phyloP scores from a whole-genome alignment of 768 basidiomycete species.

The Porphyrellus cyaneotinctus region DNA sequence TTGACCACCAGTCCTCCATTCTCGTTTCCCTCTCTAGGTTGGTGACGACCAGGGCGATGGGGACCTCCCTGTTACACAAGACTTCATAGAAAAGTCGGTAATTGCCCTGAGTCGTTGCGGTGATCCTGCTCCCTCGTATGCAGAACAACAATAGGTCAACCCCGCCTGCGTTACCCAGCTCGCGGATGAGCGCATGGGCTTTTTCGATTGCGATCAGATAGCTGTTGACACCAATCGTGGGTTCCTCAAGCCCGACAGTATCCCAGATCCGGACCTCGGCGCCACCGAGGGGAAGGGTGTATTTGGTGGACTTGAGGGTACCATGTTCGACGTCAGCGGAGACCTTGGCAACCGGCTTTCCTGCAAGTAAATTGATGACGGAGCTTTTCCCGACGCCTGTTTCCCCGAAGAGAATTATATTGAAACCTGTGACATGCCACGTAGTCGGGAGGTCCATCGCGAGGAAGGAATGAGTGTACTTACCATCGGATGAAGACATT shows the following conservation, averaged over 20 bases:
- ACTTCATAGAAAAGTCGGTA: conserved; percentile 39
- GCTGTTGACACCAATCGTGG: conserved; percentile 25
- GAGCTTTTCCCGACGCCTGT: conserved; percentile 41
- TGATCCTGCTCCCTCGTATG: conserved; percentile 33
- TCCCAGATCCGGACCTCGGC: conserved; percentile 25
- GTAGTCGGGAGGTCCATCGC: neutral
- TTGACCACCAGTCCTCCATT: conserved; percentile 37
- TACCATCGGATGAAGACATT: conserved; percentile 22
- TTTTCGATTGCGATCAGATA: conserved; percentile 30
- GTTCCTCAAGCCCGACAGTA: conserved; percentile 30
- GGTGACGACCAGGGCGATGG: conserved; percentile 38
- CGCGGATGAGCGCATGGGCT: conserved; percentile 24
- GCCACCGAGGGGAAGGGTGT: conserved; percentile 15
- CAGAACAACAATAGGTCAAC: conserved; percentile 38
- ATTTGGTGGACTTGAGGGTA: conserved; percentile 30
- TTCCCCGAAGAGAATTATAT: conserved; percentile 31
- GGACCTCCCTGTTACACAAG: conserved; percentile 37
- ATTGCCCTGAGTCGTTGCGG: conserved; percentile 31
- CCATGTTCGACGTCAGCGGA: conserved; percentile 33
- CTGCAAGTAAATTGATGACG: conserved; percentile 41
- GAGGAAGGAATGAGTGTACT: conserved; percentile 1
- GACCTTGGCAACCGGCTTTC: conserved; percentile 23
- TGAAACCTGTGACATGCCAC: conserved; percentile 10
- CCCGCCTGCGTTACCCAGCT: conserved; percentile 22
- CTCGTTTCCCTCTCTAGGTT: conserved; percentile 35